These are phyloP conservation scores for Cladosporium sp. DNA, from an alignment of 2,329 filamentous ascomycete genomes.

Conservation along the genomic window DNA sequence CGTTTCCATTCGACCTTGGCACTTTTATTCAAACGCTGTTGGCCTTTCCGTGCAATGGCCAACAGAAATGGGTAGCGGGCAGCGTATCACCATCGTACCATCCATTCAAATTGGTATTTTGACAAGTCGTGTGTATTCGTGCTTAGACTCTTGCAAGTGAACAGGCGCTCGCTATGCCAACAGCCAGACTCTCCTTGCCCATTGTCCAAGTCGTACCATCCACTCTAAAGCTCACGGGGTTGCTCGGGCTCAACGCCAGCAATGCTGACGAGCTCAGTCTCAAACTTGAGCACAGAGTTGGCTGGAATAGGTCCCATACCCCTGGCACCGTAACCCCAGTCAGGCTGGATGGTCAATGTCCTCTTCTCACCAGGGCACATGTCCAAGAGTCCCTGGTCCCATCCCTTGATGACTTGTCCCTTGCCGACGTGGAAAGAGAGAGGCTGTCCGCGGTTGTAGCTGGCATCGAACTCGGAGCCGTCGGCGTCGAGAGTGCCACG, in stretches of 20 bases:
- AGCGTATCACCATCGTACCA: neutral
- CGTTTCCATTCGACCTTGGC: no score
- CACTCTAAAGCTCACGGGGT: constrained; percentile 14
- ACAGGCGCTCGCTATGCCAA: neutral
- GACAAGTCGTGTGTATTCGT: neutral
- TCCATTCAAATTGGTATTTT: neutral
- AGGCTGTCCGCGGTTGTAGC: constrained; percentile 73
- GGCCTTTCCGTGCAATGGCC: no score
- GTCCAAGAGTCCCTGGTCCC: constrained; percentile 84
- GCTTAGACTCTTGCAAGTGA: neutral
- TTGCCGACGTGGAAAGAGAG: constrained; percentile 77
- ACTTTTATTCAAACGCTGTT: no score
- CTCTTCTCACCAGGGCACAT: constrained; percentile 96
- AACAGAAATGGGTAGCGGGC: no score
- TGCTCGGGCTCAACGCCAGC: constrained; percentile 57
- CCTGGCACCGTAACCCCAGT: constrained; percentile 76
- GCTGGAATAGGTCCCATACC: constrained; percentile 73
- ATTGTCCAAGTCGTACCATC: neutral
- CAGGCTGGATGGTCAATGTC: constrained; percentile 85
- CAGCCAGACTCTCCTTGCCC: neutral
- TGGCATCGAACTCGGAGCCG: constrained; percentile 80
- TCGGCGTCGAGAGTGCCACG: constrained; percentile 53
- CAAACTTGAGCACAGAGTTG: constrained; percentile 81
- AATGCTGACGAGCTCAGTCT: constrained; percentile 86
- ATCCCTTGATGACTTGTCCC: constrained; percentile 88